phyloP scores from a whole-genome alignment of 1,139 yeast genomes.

The Lodderomyces jiufengensis region DNA sequence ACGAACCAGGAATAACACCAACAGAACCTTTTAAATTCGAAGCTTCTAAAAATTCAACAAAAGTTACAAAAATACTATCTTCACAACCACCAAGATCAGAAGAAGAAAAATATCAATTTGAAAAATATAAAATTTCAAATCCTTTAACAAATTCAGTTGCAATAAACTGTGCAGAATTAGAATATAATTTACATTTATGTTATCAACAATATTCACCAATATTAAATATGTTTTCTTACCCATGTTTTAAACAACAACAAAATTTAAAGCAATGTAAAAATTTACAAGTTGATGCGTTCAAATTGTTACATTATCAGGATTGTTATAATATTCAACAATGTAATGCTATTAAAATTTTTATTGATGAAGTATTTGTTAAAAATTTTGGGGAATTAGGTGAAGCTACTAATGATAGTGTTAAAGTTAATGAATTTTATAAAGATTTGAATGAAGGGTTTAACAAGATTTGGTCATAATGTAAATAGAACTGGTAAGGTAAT shows the following conservation, averaged over 20 bases:
- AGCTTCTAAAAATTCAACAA: slow-evolving; percentile 24
- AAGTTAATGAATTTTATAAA: slow-evolving; percentile 22
- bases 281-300: slow-evolving; percentile 34
- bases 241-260: slow-evolving; percentile 5
- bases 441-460: slow-evolving; percentile 34
- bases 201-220: slow-evolving; percentile 17
- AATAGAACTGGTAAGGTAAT: slow-evolving; percentile 19
- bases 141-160: slow-evolving; percentile 23
- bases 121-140: slow-evolving; percentile 30
- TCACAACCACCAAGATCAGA: slow-evolving; percentile 13
- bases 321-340: slow-evolving; percentile 40
- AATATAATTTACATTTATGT: slow-evolving; percentile 36
- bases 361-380: slow-evolving; percentile 35
- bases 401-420: slow-evolving; percentile 22
- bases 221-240: slow-evolving; percentile 2
- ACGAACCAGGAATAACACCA: not conserved
- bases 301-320: slow-evolving; percentile 35
- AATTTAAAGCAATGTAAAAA: slow-evolving; percentile 24
- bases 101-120: slow-evolving; percentile 27
- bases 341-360: slow-evolving; percentile 32
- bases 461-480: slow-evolving; percentile 28
- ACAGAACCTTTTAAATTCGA: slow-evolving; percentile 24
- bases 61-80: slow-evolving; percentile 27
- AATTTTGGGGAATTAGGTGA: slow-evolving; percentile 43
- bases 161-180: slow-evolving; percentile 44